Conservation (phyloP, 83 land plant species). For the Picea mariana region DNA sequence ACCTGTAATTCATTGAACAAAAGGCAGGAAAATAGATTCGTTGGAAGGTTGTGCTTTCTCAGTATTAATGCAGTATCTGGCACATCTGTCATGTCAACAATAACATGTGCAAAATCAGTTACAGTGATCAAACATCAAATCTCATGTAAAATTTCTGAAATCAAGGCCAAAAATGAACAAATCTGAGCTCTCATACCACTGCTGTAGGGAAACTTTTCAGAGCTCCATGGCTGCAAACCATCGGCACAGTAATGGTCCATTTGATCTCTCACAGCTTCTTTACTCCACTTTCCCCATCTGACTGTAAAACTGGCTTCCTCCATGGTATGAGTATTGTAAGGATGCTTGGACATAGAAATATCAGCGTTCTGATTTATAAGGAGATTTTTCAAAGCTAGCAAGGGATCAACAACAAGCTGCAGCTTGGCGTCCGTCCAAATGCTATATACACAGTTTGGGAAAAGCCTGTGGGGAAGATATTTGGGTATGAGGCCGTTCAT, state of each 20-base stretch:
- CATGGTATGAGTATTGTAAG: constrained; percentile 50
- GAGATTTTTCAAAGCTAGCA: constrained; percentile 47
- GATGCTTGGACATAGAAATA: constrained; percentile 66
- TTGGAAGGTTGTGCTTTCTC: constrained; percentile 44
- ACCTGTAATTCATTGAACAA: constrained; percentile 73
- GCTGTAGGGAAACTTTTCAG: constrained; percentile 55
- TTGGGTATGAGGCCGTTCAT: constrained; percentile 79
- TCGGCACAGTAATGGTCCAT: constrained; percentile 74
- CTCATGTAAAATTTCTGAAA: no score
- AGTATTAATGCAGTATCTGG: constrained; percentile 71
- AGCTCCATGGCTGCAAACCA: constrained; percentile 67
- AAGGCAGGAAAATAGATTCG: constrained; percentile 69
- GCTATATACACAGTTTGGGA: constrained; percentile 63
- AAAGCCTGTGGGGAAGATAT: constrained; percentile 63
- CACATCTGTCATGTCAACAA: constrained; percentile 47
- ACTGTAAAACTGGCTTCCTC: constrained; percentile 77
- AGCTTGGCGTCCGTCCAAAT: constrained; percentile 77
- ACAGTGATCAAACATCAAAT: no score
- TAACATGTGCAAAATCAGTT: neutral
- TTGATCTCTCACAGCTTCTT: constrained; percentile 42
- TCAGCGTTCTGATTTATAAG: constrained; percentile 37
- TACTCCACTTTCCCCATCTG: constrained; percentile 72
- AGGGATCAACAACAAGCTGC: constrained; percentile 62
- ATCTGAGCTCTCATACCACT: no score
- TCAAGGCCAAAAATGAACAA: no score